Percentiles rank a stretch among this genome's conserved stretches.
Conservation (phyloP, 2,329 filamentous ascomycete genomes). For the Aspergillus sp. region DNA sequence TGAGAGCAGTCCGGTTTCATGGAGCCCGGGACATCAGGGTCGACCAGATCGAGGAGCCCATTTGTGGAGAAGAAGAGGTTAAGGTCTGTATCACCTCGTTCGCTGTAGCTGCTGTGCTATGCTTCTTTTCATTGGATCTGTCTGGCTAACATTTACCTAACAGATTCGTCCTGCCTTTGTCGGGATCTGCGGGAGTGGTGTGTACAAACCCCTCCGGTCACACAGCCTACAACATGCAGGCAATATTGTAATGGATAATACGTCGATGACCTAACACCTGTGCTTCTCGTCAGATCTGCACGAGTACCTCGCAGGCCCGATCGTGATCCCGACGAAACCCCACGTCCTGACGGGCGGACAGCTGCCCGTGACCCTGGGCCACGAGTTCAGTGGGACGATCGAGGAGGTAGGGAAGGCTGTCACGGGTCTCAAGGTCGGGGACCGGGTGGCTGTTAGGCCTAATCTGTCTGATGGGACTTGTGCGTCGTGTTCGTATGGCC, state of each 20-base stretch:
- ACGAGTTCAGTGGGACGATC: constrained; percentile 64
- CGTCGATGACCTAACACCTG: neutral
- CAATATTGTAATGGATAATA: no score
- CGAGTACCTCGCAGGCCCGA: constrained; percentile 53
- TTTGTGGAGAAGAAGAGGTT: constrained; percentile 53
- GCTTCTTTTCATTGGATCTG: neutral
- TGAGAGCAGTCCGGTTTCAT: constrained; percentile 40
- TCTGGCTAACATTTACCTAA: neutral
- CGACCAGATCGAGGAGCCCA: constrained; percentile 35
- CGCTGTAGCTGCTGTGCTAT: neutral
- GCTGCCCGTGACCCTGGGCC: constrained; percentile 62
- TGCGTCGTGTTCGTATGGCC: constrained; percentile 52
- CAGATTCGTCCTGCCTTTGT: constrained; percentile 34
- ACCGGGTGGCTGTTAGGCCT: constrained; percentile 61
- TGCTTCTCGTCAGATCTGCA: constrained; percentile 43
- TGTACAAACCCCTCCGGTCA: neutral
- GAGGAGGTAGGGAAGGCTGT: constrained; percentile 58
- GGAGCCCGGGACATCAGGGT: constrained; percentile 36
- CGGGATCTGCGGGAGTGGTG: constrained; percentile 37
- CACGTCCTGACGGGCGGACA: constrained; percentile 60
- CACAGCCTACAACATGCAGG: neutral
- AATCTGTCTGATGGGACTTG: constrained; percentile 60
- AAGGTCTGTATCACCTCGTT: constrained; percentile 22
- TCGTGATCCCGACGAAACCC: constrained; percentile 50
- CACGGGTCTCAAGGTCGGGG: constrained; percentile 50